phyloP scores from a whole-genome alignment of 1,284 basidiomycete genomes.

The Volvariella volvacea region DNA sequence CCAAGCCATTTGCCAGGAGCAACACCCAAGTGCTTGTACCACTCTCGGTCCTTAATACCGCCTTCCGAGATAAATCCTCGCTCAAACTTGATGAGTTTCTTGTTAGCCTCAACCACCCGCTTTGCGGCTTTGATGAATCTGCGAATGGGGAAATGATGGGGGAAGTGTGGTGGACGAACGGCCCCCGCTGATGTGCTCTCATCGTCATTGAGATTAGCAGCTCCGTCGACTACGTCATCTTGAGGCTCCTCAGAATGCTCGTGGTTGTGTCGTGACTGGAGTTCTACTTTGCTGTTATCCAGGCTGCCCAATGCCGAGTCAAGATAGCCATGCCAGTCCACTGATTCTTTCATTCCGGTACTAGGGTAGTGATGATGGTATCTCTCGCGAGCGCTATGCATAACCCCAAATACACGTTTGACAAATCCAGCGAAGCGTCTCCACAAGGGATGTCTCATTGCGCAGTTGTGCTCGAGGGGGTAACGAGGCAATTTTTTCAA shows the following conservation, averaged over 20 bases:
- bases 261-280: too few relatives aligned
- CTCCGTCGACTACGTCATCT: not conserved
- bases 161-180: constrained; percentile 2
- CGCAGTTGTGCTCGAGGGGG: constrained; percentile 17
- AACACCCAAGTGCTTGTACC: constrained; percentile 81
- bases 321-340: too few relatives aligned
- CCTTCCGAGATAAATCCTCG: constrained; percentile 77
- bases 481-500: constrained; percentile 26
- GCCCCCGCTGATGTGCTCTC: not conserved
- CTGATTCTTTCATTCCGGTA: too few relatives aligned
- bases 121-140: constrained; percentile 56
- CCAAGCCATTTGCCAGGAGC: constrained; percentile 89
- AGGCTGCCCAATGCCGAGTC: too few relatives aligned
- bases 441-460: constrained; percentile 12
- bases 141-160: constrained; percentile 23
- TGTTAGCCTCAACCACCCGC: constrained; percentile 62
- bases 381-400: constrained; percentile 1
- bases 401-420: constrained; percentile 24
- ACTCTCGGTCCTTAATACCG: constrained; percentile 74
- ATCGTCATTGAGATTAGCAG: constrained; percentile 3
- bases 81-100: constrained; percentile 73
- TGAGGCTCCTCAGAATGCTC: not conserved
- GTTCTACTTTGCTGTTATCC: too few relatives aligned
- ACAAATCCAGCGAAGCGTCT: constrained; percentile 21
- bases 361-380: too few relatives aligned